Base-by-base conservation (phyloP, 768 basidiomycete species). In the Gloeophyllum trabeum region DNA sequence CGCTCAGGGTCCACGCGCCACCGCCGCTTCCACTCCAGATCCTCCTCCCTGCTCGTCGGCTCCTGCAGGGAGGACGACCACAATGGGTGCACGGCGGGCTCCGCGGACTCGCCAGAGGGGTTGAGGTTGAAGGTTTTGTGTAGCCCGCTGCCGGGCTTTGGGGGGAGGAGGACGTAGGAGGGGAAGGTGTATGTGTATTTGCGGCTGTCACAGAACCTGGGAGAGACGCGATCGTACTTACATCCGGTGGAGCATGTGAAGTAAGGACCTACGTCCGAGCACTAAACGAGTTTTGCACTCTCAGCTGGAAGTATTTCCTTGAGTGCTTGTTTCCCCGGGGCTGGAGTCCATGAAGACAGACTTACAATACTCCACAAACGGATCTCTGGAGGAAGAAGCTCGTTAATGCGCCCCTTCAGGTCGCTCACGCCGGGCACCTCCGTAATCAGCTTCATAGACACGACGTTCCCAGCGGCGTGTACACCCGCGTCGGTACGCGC, bases 131-230 rank as follows among this genome's bases (percentile, higher is more conserved):
- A 64, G 12, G 58, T 59, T 34, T 67, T 65, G 48, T 70, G 61
- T 35, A 90, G 68, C 10, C 73, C 70, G 32, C 82, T 79, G 18
- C 66, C 73, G 4, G 89, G 87, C 55, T 80, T 84, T 1, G 96
- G 92, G 1, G 94, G 91, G 21, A 98, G 73, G 41, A 99, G 71
- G 30, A 93, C 70, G 61, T 98, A 96, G 1, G 88, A 80, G 0
- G 96, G 96, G 50, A 99, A 84, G 63, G 88, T 88, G 61, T 99
- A 99, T 13, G 93, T 96, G 63, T 99, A 99, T 59, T 92, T 90
- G 46, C 94, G 76, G 46, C 92, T 94, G 57, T 97, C 93, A 62
- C 93, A 97, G 2, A 79, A 69, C 46, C 89, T 92, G 60, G 37
- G n/a, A 40, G 21, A 35, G 14, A 40, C 7, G n/a, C 13, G 5